Conservation (phyloP, 2,329 filamentous ascomycete species). For the Hymenoscyphus fraxineus region DNA sequence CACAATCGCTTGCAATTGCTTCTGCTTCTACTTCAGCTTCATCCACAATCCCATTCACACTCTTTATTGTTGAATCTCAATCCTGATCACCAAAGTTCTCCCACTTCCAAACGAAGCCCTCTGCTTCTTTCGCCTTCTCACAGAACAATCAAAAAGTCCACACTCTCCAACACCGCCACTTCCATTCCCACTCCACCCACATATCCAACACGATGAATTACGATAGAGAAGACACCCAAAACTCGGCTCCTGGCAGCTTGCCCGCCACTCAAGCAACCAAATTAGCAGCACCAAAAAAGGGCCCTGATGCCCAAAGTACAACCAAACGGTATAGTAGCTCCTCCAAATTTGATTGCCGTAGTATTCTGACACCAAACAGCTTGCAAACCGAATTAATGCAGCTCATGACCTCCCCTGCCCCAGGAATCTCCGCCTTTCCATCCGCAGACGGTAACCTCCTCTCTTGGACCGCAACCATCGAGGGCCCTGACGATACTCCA, state of each 20-base stretch:
- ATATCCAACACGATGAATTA: conserved; percentile 38
- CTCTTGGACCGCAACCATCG: conserved; percentile 90
- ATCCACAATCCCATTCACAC: conserved; percentile 12
- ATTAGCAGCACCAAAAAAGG: conserved; percentile 53
- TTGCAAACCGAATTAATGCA: conserved; percentile 97
- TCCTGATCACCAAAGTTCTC: conserved; percentile 3
- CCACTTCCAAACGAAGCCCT: conserved; percentile 4
- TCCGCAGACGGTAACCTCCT: conserved; percentile 85
- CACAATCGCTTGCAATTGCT: conserved; percentile 21
- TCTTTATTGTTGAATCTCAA: conserved; percentile 22
- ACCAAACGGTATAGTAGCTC: conserved; percentile 63
- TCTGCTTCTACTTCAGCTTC: neutral
- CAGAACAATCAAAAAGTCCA: neutral
- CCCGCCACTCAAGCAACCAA: conserved; percentile 55
- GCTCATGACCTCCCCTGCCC: conserved; percentile 91
- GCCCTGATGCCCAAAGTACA: conserved; percentile 67
- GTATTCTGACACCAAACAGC: conserved; percentile 44
- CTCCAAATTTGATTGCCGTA: neutral
- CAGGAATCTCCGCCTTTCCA: conserved; percentile 92
- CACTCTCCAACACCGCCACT: neutral
- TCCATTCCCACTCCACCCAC: neutral
- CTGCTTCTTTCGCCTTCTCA: conserved; percentile 8
- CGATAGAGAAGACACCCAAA: conserved; percentile 58
- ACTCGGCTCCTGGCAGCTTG: conserved; percentile 57
- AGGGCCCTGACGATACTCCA: conserved; percentile 84